phyloP scores from a whole-genome alignment of 495 filamentous ascomycete genomes.

The Penicillium soppii region DNA sequence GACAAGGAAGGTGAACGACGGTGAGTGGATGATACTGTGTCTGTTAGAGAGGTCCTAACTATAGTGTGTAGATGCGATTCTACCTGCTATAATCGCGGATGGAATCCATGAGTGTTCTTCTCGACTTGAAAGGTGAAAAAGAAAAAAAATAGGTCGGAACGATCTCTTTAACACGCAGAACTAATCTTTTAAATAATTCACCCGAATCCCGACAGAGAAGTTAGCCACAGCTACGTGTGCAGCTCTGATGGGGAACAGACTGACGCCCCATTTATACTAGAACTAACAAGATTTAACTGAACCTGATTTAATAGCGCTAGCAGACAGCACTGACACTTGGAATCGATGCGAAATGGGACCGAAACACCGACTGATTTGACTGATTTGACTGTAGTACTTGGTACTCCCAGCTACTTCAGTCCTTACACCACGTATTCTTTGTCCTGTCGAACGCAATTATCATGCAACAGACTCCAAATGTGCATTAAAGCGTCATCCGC shows the following conservation, averaged over 20 bases:
- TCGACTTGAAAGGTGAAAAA: conserved; percentile 1
- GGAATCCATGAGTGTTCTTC: conserved; percentile 27
- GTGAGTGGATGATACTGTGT: conserved; percentile 42
- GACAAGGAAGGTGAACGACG: conserved; percentile 51
- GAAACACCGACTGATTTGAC: too few relatives aligned
- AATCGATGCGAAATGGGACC: too few relatives aligned
- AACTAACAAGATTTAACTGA: background rate
- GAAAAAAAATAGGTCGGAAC: too few relatives aligned
- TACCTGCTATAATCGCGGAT: conserved; percentile 35
- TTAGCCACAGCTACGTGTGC: conserved; percentile 36
- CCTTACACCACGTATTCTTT: too few relatives aligned
- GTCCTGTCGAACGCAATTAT: too few relatives aligned
- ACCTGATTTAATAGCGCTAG: too few relatives aligned
- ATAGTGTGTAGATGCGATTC: background rate
- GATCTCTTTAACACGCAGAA: background rate
- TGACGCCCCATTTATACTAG: conserved; percentile 2
- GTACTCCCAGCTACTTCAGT: too few relatives aligned
- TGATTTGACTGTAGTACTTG: too few relatives aligned
- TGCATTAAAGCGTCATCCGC: too few relatives aligned
- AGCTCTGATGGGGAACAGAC: conserved; percentile 20
- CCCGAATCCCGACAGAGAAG: background rate
- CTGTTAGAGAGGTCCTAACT: background rate
- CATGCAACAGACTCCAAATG: too few relatives aligned
- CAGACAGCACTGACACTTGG: too few relatives aligned
- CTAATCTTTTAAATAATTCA: conserved; percentile 13